Base-by-base conservation (phyloP, 768 basidiomycete species). In the Suillus americanus region DNA sequence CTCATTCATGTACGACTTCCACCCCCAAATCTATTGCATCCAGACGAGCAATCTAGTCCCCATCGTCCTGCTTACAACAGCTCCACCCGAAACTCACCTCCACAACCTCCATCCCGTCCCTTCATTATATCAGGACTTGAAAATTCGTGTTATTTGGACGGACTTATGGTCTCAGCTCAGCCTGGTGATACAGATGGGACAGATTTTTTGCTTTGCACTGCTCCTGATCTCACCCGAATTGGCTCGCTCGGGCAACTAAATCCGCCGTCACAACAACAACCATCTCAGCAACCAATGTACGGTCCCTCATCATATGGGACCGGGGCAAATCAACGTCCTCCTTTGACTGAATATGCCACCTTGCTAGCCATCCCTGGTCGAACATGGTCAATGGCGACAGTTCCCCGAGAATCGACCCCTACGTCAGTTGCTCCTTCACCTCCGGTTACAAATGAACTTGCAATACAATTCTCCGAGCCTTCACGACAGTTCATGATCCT, bases 401-500 rank as follows among this genome's bases (percentile, higher is more conserved):
- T 89, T 43, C 79, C 81, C 3, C 78, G 74, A 30, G 67, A 67
- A 23, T 67, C 73, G 8, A 65, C 77, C 2, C 65, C 74, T 0
- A 80, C 85, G 14, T 73, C 75, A 41, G 66, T 75, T 1, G 69
- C 74, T 9, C 84, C 87, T 35, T 76, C 80, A 1, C 87, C 89
- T 14, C 78, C 83, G 2, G 77, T 84, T 38, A 87, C 84, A 59
- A 95, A 95, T 71, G 94, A 97, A 77, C 80, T 97, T 46, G 90
- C 89, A 0, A 85, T 86, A 23, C 93, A 96, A 73, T 90, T 91
- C 70, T 86, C 85, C n/a, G 87, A 91, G 64, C 79, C 83, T 13
- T 81, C 91, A 25, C 82, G 83, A 56, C 90, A 94, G 70, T 97
- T 95, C 74, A 86, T 98, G 82, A 84, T 98, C 64, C 78, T 98